Base-by-base conservation (phyloP, 1,284 basidiomycete species). In the Ganoderma sp. region DNA sequence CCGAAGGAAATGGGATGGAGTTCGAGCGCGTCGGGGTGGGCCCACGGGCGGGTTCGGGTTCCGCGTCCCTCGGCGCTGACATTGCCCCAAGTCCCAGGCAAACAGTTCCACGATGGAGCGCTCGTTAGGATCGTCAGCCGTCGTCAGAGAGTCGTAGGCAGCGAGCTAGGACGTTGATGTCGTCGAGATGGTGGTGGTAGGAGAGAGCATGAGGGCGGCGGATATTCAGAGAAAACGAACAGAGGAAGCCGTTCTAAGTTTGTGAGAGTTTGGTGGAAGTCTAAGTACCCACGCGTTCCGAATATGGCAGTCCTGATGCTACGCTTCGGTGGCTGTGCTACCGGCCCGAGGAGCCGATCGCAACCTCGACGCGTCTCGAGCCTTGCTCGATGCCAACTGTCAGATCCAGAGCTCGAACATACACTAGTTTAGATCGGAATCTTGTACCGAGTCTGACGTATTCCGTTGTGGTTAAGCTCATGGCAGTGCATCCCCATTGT, bases 1-100 rank as follows among this genome's bases (percentile, higher is more conserved):
- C 56, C 10, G 69, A 68, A 5, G 71, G 71, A 32, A 73, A 73
- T 10, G 71, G 71, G 4, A 73, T 54, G 15, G 71, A 71, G 32
- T 65, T 69, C 17, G 71, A 71, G 28, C 69, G 63, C 60, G 62
- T 48, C 7, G 67, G 65, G 15, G 66, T 17, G 1, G 67, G 56
- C 10, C 67, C 60, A 1, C 69, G 61, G 17, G 59, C 25, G 15
- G 22, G 39, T 22, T 15, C 41, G 15, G 41, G 39, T 19, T 57
- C 59, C 17, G 14, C 14, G 10, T 65, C 65, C 10, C 63, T n/a
- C 10, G 64, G 43, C 4, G 42, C 63, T 1, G 70, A 66, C 70
- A 71, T 69, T 7, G 28, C 43, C 25, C 7, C 22, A 8, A 52
- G n/a, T 9, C 37, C 37, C 37, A 39, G 37, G 37, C 10, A 1